Evolutionary conservation across 1,139 yeast genomes (phyloP).

Genomic region (Meyerozyma elateridarum): DNA sequence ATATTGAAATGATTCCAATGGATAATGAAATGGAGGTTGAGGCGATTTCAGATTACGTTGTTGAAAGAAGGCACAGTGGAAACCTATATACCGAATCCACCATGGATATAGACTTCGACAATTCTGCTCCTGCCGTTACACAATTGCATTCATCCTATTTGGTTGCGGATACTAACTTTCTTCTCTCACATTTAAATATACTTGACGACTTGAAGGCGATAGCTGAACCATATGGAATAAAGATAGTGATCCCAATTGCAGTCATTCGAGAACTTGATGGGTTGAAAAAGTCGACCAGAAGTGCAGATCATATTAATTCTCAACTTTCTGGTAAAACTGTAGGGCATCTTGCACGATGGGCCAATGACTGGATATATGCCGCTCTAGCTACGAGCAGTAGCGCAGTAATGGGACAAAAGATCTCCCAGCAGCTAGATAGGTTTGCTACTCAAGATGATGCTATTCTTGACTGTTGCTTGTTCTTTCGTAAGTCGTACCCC

Average conservation of each 20-base stretch:
- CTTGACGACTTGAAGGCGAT: slow-evolving; percentile 44
- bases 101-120: background rate
- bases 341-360: slow-evolving; percentile 63
- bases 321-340: slow-evolving; percentile 28
- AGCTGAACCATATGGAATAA: slow-evolving; percentile 38
- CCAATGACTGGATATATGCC: slow-evolving; percentile 75
- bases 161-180: slow-evolving; percentile 75
- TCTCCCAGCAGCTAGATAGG: slow-evolving; percentile 45
- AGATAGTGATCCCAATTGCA: slow-evolving; percentile 61
- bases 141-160: slow-evolving; percentile 19
- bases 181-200: slow-evolving; percentile 58
- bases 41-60: slow-evolving; percentile 40
- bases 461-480: slow-evolving; percentile 79
- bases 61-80: background rate
- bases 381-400: slow-evolving; percentile 49
- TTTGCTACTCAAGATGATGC: slow-evolving; percentile 65
- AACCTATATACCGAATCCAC: background rate
- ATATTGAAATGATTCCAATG: slow-evolving; percentile 48
- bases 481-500: slow-evolving; percentile 41
- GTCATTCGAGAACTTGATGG: slow-evolving; percentile 80
- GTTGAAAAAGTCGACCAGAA: slow-evolving; percentile 45
- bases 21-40: slow-evolving; percentile 44
- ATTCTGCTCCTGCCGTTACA: background rate
- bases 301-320: slow-evolving; percentile 10
- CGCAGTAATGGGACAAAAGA: slow-evolving; percentile 61